Evolutionary conservation across 2,329 filamentous ascomycete genomes (phyloP).

Genomic region (Fusarium goolgardi): DNA sequence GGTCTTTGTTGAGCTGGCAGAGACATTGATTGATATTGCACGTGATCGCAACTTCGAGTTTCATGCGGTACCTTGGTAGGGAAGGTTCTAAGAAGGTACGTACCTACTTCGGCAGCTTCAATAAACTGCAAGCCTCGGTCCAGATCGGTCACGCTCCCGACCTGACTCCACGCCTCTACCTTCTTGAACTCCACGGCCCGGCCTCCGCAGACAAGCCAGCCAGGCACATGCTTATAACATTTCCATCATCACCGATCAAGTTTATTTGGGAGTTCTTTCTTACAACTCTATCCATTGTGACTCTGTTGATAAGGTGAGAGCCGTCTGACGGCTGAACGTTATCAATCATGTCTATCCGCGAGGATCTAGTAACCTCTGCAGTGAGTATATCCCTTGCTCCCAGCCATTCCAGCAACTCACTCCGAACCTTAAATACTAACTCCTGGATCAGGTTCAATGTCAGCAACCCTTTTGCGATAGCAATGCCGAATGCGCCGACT

Average conservation of each 20-base stretch:
- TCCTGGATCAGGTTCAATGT: constrained; percentile 55
- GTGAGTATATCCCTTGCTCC: constrained; percentile 56
- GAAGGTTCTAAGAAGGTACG: constrained; percentile 16
- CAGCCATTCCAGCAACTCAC: constrained; percentile 12
- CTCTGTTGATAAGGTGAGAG: constrained; percentile 44
- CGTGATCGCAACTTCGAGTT: constrained; percentile 24
- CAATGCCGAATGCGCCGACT: constrained; percentile 22
- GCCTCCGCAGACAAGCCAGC: constrained; percentile 41
- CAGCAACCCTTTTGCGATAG: constrained; percentile 40
- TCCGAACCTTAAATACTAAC: constrained; percentile 33
- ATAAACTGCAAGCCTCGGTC: constrained; percentile 49
- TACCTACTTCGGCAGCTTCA: constrained; percentile 31
- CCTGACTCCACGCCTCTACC: constrained; percentile 43
- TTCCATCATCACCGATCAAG: constrained; percentile 32
- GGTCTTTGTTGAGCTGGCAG: constrained; percentile 30
- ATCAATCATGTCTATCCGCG: constrained; percentile 81
- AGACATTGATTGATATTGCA: constrained; percentile 2
- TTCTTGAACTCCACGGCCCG: constrained; percentile 36
- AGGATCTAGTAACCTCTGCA: constrained; percentile 90
- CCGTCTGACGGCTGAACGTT: constrained; percentile 31
- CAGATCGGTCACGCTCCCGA: constrained; percentile 47
- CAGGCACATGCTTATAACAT: constrained; percentile 47
- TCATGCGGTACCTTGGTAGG: background rate
- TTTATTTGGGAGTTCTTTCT: constrained; percentile 9
- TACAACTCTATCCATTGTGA: constrained; percentile 20